Evolutionary conservation across 73 alveolate species (phyloP).

Genomic region (Paramecium octaurelia): DNA sequence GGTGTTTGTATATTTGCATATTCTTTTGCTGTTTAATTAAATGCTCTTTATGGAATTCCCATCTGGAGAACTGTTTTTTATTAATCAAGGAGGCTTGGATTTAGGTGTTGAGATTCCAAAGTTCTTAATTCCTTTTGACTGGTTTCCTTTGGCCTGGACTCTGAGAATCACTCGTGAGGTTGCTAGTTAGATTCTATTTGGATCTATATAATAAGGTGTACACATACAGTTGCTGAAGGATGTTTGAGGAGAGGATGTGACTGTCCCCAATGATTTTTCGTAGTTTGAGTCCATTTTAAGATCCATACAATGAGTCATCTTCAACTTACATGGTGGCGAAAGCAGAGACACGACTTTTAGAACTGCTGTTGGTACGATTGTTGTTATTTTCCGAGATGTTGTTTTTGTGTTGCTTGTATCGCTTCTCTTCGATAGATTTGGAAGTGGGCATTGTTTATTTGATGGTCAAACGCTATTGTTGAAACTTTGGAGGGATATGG

Average conservation of each 20-base stretch:
- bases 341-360: conserved; percentile 25
- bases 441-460: background rate
- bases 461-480: conserved; percentile 24
- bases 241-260: background rate
- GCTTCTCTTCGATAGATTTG: conserved; percentile 44
- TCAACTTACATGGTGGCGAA: conserved; percentile 33
- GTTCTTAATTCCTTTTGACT: background rate
- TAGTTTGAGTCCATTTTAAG: conserved; percentile 28
- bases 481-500: conserved; percentile 1
- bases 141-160: conserved; percentile 17
- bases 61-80: background rate
- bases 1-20: background rate
- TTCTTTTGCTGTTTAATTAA: background rate
- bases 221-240: background rate
- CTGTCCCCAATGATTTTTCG: background rate
- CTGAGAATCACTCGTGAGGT: conserved; percentile 17
- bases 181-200: background rate
- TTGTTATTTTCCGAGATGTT: conserved; percentile 9
- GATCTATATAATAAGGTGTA: background rate
- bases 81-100: background rate
- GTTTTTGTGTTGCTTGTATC: background rate
- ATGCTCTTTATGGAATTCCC: background rate
- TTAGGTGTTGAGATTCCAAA: background rate
- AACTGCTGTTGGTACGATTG: conserved; percentile 50
- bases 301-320: conserved; percentile 26